These are phyloP conservation scores for Solanum virginianum DNA, from an alignment of 257 asterid genomes.

Conservation along the genomic window DNA sequence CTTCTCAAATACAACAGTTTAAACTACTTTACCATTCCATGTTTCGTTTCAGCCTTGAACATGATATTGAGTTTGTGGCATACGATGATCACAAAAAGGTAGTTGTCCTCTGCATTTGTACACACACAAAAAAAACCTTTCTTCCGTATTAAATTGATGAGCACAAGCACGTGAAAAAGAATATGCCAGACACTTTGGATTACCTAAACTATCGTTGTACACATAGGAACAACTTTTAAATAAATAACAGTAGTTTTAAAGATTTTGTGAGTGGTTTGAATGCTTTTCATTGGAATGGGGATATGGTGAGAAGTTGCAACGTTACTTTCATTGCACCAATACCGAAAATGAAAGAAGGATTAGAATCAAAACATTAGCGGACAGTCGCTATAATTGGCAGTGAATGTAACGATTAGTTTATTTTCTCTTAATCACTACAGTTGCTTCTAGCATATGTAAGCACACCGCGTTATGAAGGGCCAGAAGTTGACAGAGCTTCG, in stretches of 20 bases:
- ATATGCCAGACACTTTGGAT: not conserved
- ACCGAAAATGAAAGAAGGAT: not conserved
- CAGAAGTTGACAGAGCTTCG: constrained; percentile 62
- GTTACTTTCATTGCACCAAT: not conserved
- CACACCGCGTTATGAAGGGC: constrained; percentile 73
- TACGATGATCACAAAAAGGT: constrained; percentile 81
- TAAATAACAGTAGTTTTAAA: not conserved
- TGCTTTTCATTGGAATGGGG: not conserved
- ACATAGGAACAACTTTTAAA: not conserved
- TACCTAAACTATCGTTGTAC: not conserved
- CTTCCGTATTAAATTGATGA: not conserved
- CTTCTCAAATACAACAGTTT: constrained; percentile 66
- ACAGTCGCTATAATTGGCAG: not conserved
- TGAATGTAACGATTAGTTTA: not conserved
- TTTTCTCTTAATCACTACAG: constrained; percentile 22
- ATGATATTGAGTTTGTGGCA: constrained; percentile 50
- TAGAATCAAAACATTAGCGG: not conserved
- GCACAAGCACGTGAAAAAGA: not conserved
- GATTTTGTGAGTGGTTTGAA: not conserved
- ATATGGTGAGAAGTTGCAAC: not conserved
- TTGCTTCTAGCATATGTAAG: constrained; percentile 55
- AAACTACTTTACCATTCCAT: constrained; percentile 54
- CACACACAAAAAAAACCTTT: not conserved
- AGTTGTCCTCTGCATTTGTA: not conserved
- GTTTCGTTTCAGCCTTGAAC: constrained; percentile 58